phyloP scores from a whole-genome alignment of 148 eudicot species.

The Camellia lanceoleosa region DNA sequence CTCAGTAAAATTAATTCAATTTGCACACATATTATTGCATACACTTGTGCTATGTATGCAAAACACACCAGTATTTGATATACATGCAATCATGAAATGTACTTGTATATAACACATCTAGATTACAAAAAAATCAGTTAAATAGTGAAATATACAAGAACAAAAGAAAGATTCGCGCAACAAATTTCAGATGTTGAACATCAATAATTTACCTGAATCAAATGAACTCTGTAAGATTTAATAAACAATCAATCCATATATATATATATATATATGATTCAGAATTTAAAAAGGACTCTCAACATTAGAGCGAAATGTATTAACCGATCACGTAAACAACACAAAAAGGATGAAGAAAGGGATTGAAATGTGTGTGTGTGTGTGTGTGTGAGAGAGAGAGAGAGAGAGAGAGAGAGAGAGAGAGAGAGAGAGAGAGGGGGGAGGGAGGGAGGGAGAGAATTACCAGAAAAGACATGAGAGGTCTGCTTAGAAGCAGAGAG shows the following conservation, averaged over 20 bases:
- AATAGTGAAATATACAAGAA: background rate
- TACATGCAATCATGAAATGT: background rate
- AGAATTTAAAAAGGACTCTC: background rate
- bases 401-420: background rate
- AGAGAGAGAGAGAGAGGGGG: background rate
- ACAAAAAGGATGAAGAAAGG: background rate
- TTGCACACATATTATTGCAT: background rate
- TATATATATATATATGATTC: background rate
- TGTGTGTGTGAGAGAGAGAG: background rate
- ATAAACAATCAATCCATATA: background rate
- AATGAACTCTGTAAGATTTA: background rate
- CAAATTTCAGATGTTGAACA: background rate
- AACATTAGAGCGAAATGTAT: background rate
- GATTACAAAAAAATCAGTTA: background rate
- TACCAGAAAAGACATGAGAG: slow-evolving; percentile 57
- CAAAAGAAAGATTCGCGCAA: background rate
- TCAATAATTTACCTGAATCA: background rate
- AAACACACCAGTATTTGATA: background rate
- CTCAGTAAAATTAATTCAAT: background rate
- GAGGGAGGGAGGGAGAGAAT: background rate
- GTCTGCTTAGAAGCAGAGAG: slow-evolving; percentile 54
- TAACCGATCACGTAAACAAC: background rate
- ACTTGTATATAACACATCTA: background rate
- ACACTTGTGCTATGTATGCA: background rate
- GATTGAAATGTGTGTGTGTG: background rate